These are phyloP conservation scores for Xylaria arbuscula DNA, from an alignment of 2,329 filamentous ascomycete genomes.

Conservation along the genomic window DNA sequence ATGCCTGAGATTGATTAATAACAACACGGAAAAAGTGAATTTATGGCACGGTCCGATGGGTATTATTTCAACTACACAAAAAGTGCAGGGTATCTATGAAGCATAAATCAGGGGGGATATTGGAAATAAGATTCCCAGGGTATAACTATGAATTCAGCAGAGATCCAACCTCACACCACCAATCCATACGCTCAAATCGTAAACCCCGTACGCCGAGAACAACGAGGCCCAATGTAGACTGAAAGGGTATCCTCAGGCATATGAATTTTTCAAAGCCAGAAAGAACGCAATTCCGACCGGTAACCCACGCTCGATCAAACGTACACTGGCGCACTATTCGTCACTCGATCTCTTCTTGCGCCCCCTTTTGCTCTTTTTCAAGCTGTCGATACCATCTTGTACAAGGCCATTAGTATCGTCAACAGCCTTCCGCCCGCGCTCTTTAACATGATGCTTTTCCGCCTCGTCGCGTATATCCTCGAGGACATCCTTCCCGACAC, in stretches of 20 bases:
- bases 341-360: conserved; percentile 38
- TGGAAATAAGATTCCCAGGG: not conserved
- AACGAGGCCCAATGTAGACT: not conserved
- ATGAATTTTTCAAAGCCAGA: not conserved
- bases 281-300: not conserved
- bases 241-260: conserved; percentile 20
- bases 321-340: not conserved
- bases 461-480: conserved; percentile 66
- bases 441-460: conserved; percentile 64
- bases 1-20: no score
- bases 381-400: conserved; percentile 51
- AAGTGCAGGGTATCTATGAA: no score
- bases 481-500: conserved; percentile 62
- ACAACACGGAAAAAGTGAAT: no score
- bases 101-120: not conserved
- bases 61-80: no score
- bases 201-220: not conserved
- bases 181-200: not conserved
- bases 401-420: conserved; percentile 50
- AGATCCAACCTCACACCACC: not conserved
- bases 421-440: conserved; percentile 51
- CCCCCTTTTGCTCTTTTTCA: conserved; percentile 48
- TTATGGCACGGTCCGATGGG: no score
- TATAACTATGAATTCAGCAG: not conserved
- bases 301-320: not conserved